Evolutionary conservation across 164 flowering plant species (phyloP).

Genomic region (Piper longum): DNA sequence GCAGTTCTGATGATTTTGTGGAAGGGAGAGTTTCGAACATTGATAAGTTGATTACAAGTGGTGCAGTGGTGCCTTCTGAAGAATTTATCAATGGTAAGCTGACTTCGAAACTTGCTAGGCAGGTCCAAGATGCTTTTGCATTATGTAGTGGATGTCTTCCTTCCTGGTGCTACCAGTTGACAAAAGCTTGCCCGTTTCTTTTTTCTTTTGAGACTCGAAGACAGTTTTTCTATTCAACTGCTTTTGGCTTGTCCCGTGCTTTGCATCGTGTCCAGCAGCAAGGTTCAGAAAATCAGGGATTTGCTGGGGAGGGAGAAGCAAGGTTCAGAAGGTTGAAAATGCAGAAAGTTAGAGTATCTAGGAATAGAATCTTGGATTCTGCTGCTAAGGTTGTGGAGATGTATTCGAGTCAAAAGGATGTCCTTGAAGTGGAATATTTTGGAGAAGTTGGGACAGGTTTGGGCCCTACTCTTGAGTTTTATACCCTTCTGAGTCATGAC

Average conservation of each 20-base stretch:
- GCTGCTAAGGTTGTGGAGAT: constrained; percentile 98
- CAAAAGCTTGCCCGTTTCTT: constrained; percentile 92
- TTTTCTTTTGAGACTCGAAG: constrained; percentile 94
- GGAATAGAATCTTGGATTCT: constrained; percentile 88
- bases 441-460: constrained; percentile 98
- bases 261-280: constrained; percentile 89
- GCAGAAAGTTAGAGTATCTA: constrained; percentile 91
- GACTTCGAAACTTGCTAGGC: constrained; percentile 88
- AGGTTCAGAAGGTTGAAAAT: constrained; percentile 86
- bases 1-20: constrained; percentile 46
- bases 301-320: constrained; percentile 70
- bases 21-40: constrained; percentile 48
- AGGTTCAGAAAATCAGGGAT: constrained; percentile 74
- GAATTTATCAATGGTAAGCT: constrained; percentile 83
- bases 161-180: constrained; percentile 97
- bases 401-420: constrained; percentile 95
- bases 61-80: constrained; percentile 47
- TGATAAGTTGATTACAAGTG: constrained; percentile 38
- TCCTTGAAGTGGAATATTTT: constrained; percentile 96
- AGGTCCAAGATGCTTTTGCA: constrained; percentile 93
- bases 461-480: constrained; percentile 96
- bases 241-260: constrained; percentile 94
- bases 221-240: constrained; percentile 94
- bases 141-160: constrained; percentile 94
- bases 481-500: constrained; percentile 88